phyloP scores from a whole-genome alignment of 1,139 yeast species.

The Kurtzmaniella quercitrusa region DNA sequence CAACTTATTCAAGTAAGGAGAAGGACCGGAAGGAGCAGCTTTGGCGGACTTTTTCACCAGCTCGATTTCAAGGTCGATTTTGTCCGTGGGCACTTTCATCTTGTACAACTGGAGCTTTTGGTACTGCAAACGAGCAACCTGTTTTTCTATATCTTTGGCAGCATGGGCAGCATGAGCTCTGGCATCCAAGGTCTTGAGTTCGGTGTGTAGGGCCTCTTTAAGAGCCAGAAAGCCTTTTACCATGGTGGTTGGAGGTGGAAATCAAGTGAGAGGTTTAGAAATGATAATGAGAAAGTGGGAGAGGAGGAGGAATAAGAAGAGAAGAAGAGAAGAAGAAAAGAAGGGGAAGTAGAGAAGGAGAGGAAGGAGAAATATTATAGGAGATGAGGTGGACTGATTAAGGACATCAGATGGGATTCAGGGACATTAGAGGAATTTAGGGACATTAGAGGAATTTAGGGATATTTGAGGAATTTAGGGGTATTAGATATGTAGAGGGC shows the following conservation, averaged over 20 bases:
- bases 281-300: background rate
- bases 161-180: constrained; percentile 41
- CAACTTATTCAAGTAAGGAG: constrained; percentile 21
- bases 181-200: constrained; percentile 42
- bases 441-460: too few relatives aligned
- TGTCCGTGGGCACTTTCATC: constrained; percentile 32
- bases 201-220: constrained; percentile 30
- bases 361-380: too few relatives aligned
- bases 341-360: too few relatives aligned
- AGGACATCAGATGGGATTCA: too few relatives aligned
- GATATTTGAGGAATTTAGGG: too few relatives aligned
- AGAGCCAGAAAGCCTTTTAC: constrained; percentile 6
- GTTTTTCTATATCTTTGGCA: constrained; percentile 44
- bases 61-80: constrained; percentile 27
- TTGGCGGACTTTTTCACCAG: constrained; percentile 19
- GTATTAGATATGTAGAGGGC: too few relatives aligned
- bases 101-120: constrained; percentile 47
- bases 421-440: too few relatives aligned
- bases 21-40: constrained; percentile 18
- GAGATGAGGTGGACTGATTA: too few relatives aligned
- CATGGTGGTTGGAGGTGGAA: background rate
- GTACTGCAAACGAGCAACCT: constrained; percentile 50
- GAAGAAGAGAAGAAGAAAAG: background rate
- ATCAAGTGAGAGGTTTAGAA: background rate
- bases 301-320: background rate